A percentile compares a stretch with the other conserved stretches of the same genome.
phyloP scores from a whole-genome alignment of 768 basidiomycete genomes.

The Boletus eberwhitei region DNA sequence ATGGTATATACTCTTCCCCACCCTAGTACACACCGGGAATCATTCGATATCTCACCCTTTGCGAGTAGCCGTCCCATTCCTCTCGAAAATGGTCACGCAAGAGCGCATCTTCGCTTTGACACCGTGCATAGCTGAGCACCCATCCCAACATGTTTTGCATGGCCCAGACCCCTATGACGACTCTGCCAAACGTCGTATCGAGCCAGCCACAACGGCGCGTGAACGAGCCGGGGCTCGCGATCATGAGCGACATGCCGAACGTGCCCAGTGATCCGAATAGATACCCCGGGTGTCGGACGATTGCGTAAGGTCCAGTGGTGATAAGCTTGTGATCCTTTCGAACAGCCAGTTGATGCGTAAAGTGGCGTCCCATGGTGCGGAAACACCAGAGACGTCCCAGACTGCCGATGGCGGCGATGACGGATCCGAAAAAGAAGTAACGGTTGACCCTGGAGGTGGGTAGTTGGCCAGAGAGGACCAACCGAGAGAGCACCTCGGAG shows the following conservation, averaged over 20 bases:
- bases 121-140: slow-evolving; percentile 29
- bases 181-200: slow-evolving; percentile 12
- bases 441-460: slow-evolving; percentile 22
- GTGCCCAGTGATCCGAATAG: slow-evolving; percentile 21
- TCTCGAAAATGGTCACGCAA: slow-evolving; percentile 19
- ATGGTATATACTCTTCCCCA: not conserved
- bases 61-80: slow-evolving; percentile 25
- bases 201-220: slow-evolving; percentile 27
- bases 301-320: slow-evolving; percentile 34
- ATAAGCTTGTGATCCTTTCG: slow-evolving; percentile 30
- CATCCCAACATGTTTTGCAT: slow-evolving; percentile 24
- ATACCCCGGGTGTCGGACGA: slow-evolving; percentile 38
- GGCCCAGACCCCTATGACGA: slow-evolving; percentile 28
- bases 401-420: slow-evolving; percentile 27
- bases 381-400: slow-evolving; percentile 38
- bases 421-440: slow-evolving; percentile 30
- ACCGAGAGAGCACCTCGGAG: slow-evolving; percentile 18
- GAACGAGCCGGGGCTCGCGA: slow-evolving; percentile 32
- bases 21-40: slow-evolving; percentile 27
- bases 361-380: slow-evolving; percentile 31
- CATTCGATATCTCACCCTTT: slow-evolving; percentile 24
- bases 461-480: slow-evolving; percentile 17
- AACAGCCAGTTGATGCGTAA: slow-evolving; percentile 35
- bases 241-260: slow-evolving; percentile 31
- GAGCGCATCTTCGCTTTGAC: slow-evolving; percentile 25